phyloP scores from a whole-genome alignment of 140 eudicot genomes.

The Flaveria floridana region DNA sequence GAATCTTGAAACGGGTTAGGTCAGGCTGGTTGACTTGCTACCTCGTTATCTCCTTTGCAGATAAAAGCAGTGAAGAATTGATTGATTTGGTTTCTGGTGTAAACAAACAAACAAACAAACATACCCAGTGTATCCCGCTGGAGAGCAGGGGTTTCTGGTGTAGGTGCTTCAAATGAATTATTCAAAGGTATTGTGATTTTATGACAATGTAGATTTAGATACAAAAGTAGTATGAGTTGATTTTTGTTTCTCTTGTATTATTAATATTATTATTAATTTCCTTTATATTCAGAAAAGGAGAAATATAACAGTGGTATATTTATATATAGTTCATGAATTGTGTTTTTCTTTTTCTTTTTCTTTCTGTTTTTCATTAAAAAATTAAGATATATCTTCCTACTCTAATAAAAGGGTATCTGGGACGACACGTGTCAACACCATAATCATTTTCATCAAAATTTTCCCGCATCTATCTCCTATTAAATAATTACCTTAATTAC shows the following conservation, averaged over 20 bases:
- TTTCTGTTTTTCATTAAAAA: not conserved
- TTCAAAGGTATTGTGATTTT: conserved; percentile 26
- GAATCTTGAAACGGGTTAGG: not conserved
- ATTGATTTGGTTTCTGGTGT: conserved; percentile 18
- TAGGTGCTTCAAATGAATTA: not conserved
- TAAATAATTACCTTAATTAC: too few relatives aligned
- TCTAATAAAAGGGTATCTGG: too few relatives aligned
- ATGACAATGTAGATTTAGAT: conserved; percentile 21
- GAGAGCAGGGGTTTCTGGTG: conserved; percentile 21
- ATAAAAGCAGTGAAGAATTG: conserved; percentile 17
- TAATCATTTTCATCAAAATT: too few relatives aligned
- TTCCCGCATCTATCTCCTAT: too few relatives aligned
- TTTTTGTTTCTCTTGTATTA: not conserved
- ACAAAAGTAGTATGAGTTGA: conserved; percentile 22
- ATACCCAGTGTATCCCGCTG: too few relatives aligned
- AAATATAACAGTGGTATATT: conserved; percentile 16
- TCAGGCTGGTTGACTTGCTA: not conserved
- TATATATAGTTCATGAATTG: not conserved
- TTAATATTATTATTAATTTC: not conserved
- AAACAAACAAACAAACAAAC: too few relatives aligned
- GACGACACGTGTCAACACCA: too few relatives aligned
- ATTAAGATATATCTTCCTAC: not conserved
- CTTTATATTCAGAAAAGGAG: conserved; percentile 21
- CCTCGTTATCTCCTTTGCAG: conserved; percentile 35
- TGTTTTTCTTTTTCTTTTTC: not conserved